A percentile compares a stretch with the other conserved stretches of the same genome.
phyloP scores from a whole-genome alignment of 169 alveolate species.

The Miamiensis avidus region DNA sequence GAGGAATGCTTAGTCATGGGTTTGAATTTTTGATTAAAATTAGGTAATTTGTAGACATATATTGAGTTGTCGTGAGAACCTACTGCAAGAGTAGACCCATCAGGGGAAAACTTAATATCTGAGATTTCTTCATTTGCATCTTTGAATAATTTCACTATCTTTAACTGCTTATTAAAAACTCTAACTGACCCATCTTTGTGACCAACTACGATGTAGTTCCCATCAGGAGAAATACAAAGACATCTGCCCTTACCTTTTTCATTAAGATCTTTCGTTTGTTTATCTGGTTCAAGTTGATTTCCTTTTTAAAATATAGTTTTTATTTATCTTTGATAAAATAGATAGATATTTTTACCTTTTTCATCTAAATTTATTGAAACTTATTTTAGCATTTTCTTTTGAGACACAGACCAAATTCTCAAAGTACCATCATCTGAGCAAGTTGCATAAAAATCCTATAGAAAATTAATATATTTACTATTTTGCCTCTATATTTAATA shows the following conservation, averaged over 20 bases:
- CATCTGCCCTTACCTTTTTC: slow-evolving; percentile 71
- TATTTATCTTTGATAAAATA: no score
- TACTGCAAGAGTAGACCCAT: slow-evolving; percentile 73
- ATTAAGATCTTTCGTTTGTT: slow-evolving; percentile 49
- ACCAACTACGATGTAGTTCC: slow-evolving; percentile 76
- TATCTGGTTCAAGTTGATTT: slow-evolving; percentile 57
- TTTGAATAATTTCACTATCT: slow-evolving; percentile 24
- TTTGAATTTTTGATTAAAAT: slow-evolving; percentile 36
- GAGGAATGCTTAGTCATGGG: slow-evolving; percentile 70
- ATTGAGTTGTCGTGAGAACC: slow-evolving; percentile 81
- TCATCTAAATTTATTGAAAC: slow-evolving; percentile 40
- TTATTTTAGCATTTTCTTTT: slow-evolving; percentile 34
- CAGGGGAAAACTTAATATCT: slow-evolving; percentile 84
- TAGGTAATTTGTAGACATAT: slow-evolving; percentile 53
- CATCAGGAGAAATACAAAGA: slow-evolving; percentile 69
- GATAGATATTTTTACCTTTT: slow-evolving; percentile 15
- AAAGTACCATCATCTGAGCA: slow-evolving; percentile 76
- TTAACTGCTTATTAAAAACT: slow-evolving; percentile 51
- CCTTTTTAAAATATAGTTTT: slow-evolving; percentile 19
- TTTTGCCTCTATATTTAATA: no score
- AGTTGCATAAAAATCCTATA: slow-evolving; percentile 36
- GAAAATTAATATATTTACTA: no score
- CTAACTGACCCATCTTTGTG: slow-evolving; percentile 81
- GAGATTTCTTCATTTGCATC: slow-evolving; percentile 56
- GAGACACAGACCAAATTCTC: slow-evolving; percentile 57